Evolutionary conservation across 352 stramenopile species (phyloP).

Genomic region (Peronospora farinosa): DNA sequence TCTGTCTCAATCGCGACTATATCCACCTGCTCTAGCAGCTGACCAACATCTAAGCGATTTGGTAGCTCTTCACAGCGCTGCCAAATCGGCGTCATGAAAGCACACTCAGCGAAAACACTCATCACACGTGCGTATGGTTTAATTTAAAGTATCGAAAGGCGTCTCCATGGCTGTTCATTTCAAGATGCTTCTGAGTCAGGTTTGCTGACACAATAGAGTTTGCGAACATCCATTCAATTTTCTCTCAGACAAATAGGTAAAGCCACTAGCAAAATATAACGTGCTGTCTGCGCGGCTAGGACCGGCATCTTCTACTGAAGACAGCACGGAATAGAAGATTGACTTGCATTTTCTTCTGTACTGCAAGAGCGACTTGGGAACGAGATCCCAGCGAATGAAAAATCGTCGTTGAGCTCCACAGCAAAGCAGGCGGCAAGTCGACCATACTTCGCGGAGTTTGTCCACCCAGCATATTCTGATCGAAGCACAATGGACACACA

Average conservation of each 20-base stretch:
- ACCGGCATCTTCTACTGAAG: constrained; percentile 21
- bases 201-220: constrained; percentile 11
- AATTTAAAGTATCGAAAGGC: too few species aligned
- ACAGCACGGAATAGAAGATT: constrained; percentile 15
- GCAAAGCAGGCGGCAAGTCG: constrained; percentile 40
- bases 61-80: too few species aligned
- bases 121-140: too few species aligned
- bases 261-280: background rate
- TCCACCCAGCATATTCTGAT: constrained; percentile 56
- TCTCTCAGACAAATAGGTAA: background rate
- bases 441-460: constrained; percentile 54
- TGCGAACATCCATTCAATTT: constrained; percentile 4
- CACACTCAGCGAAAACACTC: too few species aligned
- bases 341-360: constrained; percentile 3
- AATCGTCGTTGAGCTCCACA: constrained; percentile 45
- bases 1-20: too few species aligned
- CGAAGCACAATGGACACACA: constrained; percentile 49
- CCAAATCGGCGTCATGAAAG: too few species aligned
- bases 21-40: too few species aligned
- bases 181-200: too few species aligned
- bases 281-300: background rate
- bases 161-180: too few species aligned
- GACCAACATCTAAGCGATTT: too few species aligned
- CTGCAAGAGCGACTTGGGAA: constrained; percentile 28
- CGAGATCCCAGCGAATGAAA: constrained; percentile 33